These are phyloP conservation scores for Nitzschia sp. DNA, from an alignment of 108 stramenopile genomes.

Conservation along the genomic window DNA sequence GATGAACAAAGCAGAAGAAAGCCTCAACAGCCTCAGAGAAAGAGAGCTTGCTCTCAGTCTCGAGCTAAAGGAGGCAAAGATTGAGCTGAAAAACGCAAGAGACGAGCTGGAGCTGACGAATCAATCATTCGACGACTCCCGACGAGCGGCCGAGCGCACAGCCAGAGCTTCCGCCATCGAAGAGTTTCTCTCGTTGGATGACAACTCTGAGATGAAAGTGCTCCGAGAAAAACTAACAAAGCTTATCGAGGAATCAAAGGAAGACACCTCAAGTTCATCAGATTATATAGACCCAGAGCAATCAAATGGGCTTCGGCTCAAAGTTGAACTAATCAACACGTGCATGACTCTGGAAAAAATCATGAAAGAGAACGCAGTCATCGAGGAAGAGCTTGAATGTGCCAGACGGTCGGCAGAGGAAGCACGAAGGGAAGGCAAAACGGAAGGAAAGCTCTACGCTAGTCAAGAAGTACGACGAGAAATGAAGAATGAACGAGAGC, in stretches of 20 bases:
- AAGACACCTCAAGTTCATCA: not conserved
- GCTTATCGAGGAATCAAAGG: not conserved
- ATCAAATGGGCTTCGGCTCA: constrained; percentile 12
- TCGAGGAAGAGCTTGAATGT: constrained; percentile 42
- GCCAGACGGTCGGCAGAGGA: constrained; percentile 16
- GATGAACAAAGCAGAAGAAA: not conserved
- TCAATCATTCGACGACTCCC: not conserved
- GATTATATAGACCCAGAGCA: not conserved
- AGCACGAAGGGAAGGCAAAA: constrained; percentile 12
- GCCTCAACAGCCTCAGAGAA: constrained; percentile 36
- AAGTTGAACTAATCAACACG: constrained; percentile 33
- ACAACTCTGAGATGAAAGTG: not conserved
- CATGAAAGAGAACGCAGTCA: constrained; percentile 37
- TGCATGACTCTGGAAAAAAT: constrained; percentile 46
- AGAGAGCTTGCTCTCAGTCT: constrained; percentile 5
- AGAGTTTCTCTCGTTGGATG: not conserved
- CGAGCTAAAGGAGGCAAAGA: not conserved
- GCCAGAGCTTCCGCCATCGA: not conserved
- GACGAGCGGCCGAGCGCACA: not conserved
- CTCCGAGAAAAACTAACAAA: not conserved
- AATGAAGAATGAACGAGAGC: constrained; percentile 37
- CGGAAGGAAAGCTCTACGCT: constrained; percentile 11
- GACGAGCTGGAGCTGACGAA: constrained; percentile 6
- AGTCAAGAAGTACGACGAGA: constrained; percentile 30
- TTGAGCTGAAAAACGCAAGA: not conserved